Conservation (phyloP, 2,329 filamentous ascomycete species). For the Didymella keratinophila region DNA sequence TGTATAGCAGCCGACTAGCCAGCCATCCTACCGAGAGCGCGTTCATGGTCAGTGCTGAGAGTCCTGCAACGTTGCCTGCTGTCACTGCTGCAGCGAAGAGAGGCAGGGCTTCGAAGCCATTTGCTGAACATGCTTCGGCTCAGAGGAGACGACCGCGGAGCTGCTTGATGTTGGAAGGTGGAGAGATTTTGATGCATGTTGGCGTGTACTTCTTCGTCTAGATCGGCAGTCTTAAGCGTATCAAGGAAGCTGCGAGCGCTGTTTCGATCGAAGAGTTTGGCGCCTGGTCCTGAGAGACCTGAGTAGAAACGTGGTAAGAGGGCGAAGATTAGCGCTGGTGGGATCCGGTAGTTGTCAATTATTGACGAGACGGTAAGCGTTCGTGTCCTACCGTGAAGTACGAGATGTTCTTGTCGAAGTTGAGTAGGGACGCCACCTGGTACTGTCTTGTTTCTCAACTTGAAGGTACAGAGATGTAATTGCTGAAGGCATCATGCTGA, state of each 20-base stretch:
- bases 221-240: not conserved
- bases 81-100: conserved; percentile 7
- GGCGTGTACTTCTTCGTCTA: conserved; percentile 7
- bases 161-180: not conserved
- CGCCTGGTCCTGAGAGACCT: conserved; percentile 3
- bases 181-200: not conserved
- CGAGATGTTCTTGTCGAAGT: conserved; percentile 5
- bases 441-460: no score
- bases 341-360: not conserved
- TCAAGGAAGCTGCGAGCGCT: conserved; percentile 5
- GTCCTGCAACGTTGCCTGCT: conserved; percentile 3
- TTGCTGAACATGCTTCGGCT: conserved; percentile 6
- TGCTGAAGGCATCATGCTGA: not conserved
- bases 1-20: conserved; percentile 3
- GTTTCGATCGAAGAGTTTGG: conserved; percentile 9
- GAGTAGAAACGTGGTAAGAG: conserved; percentile 5
- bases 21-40: not conserved
- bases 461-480: no score
- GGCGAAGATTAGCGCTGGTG: not conserved
- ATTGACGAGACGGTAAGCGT: no score
- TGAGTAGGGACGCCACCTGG: not conserved
- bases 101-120: conserved; percentile 9
- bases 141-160: conserved; percentile 4
- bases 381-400: conserved; percentile 1
- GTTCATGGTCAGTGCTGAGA: conserved; percentile 3